Percentiles rank a stretch among this genome's conserved stretches.
These are phyloP conservation scores for Colletotrichum lentis DNA, from an alignment of 2,329 filamentous ascomycete species.

Conservation along the genomic window DNA sequence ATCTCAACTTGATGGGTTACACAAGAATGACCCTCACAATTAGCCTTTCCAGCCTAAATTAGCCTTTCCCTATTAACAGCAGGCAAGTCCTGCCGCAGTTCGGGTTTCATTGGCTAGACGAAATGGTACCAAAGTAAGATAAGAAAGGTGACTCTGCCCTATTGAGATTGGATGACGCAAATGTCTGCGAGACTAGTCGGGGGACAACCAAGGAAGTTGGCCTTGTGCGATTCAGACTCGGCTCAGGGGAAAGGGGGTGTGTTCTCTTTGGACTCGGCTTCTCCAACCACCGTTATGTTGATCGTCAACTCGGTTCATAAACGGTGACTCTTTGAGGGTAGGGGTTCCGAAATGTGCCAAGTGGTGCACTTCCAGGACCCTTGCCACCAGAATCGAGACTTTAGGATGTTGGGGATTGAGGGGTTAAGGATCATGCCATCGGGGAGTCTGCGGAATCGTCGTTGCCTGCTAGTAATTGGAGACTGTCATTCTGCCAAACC, in stretches of 20 bases:
- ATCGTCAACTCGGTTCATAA: neutral
- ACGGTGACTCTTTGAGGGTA: conserved; percentile 27
- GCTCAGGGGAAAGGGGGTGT: neutral
- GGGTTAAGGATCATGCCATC: neutral
- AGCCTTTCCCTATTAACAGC: conserved; percentile 1
- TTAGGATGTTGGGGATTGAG: neutral
- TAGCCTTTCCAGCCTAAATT: neutral
- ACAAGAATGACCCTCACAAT: neutral
- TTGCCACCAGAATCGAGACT: neutral
- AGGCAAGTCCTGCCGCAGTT: neutral
- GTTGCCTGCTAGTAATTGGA: neutral
- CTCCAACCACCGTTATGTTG: neutral
- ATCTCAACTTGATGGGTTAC: conserved; percentile 8
- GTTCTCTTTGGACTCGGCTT: neutral
- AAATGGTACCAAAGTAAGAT: conserved; percentile 1
- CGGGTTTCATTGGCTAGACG: neutral
- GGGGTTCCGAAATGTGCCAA: conserved; percentile 3
- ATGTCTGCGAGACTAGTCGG: neutral
- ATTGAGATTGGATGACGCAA: conserved; percentile 7
- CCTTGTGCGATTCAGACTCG: conserved; percentile 1
- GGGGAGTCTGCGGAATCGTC: neutral
- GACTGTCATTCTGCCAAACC: neutral
- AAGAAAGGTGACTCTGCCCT: neutral
- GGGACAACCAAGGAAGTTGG: conserved; percentile 1
- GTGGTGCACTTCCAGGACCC: neutral